Percentiles rank a stretch among this genome's conserved stretches.
These are phyloP conservation scores for Trichoderma erinaceum DNA, from an alignment of 495 filamentous ascomycete genomes.

Conservation along the genomic window DNA sequence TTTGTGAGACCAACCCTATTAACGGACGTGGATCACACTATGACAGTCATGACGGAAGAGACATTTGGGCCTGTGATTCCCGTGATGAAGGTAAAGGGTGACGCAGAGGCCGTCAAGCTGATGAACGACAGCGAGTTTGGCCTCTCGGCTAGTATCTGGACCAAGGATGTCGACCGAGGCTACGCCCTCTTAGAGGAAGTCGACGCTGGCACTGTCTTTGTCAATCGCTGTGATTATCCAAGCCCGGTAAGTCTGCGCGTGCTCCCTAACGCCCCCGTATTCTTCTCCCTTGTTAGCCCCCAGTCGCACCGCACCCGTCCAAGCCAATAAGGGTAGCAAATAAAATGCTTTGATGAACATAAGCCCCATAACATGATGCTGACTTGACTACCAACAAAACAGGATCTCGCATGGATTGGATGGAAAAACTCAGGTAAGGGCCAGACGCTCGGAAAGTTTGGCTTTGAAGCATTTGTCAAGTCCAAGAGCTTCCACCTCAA, in stretches of 20 bases:
- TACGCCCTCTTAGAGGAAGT: conserved; percentile 71
- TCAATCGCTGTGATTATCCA: conserved; percentile 91
- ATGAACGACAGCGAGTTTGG: conserved; percentile 98
- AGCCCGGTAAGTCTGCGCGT: conserved; percentile 64
- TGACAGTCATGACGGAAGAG: conserved; percentile 90
- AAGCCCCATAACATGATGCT: conserved; percentile 16
- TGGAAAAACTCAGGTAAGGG: conserved; percentile 97
- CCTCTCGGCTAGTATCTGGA: conserved; percentile 96
- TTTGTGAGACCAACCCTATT: conserved; percentile 82
- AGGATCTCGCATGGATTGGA: conserved; percentile 96
- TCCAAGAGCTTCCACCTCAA: conserved; percentile 95
- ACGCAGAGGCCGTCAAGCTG: conserved; percentile 71
- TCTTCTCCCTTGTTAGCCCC: background rate
- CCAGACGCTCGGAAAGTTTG: conserved; percentile 79
- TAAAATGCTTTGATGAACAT: conserved; percentile 21
- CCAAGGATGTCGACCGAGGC: conserved; percentile 75
- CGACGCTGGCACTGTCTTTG: conserved; percentile 93
- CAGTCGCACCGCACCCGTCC: background rate
- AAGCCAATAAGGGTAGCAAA: background rate
- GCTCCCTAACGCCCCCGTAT: background rate
- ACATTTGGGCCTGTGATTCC: conserved; percentile 95
- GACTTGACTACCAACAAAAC: conserved; percentile 19
- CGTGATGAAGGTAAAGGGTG: conserved; percentile 81
- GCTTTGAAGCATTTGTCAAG: conserved; percentile 92
- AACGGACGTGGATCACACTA: conserved; percentile 72